Percentiles rank a stretch among this genome's conserved stretches.
Evolutionary conservation across 768 basidiomycete species (phyloP).

Genomic region (Boletus rubescentipes): DNA sequence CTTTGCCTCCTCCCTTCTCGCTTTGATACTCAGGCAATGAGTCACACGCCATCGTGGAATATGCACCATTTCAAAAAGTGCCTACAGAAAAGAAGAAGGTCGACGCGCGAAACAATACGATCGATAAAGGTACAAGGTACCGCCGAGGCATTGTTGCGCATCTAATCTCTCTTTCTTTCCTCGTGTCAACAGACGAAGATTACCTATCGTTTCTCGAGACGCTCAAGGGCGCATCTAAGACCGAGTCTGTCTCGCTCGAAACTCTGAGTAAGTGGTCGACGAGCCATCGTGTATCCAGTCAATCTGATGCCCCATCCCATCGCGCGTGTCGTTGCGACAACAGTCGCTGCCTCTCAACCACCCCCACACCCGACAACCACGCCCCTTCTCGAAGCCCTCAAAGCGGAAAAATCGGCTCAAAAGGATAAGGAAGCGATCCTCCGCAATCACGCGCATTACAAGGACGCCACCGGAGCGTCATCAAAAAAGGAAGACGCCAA

Average conservation of each 20-base stretch:
- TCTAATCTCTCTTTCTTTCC: not conserved
- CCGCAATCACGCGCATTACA: slow-evolving; percentile 73
- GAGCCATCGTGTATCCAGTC: not conserved
- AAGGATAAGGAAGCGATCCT: slow-evolving; percentile 73
- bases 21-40: slow-evolving; percentile 46
- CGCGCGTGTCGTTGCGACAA: not conserved
- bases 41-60: slow-evolving; percentile 88
- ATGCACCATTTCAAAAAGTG: slow-evolving; percentile 87
- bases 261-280: slow-evolving; percentile 31
- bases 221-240: slow-evolving; percentile 50
- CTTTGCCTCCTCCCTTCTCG: too few species aligned
- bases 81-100: slow-evolving; percentile 73
- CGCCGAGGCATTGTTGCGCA: not conserved
- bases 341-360: slow-evolving; percentile 66
- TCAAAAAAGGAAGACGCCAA: slow-evolving; percentile 41
- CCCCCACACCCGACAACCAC: slow-evolving; percentile 74
- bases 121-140: slow-evolving; percentile 56
- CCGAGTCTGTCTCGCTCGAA: slow-evolving; percentile 67
- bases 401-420: slow-evolving; percentile 66
- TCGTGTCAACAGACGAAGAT: slow-evolving; percentile 63
- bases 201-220: slow-evolving; percentile 80
- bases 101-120: slow-evolving; percentile 82
- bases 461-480: slow-evolving; percentile 39
- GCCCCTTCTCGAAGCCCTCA: slow-evolving; percentile 90
- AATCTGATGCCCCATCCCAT: not conserved